A percentile compares a stretch with the other conserved stretches of the same genome.
phyloP scores from a whole-genome alignment of 2,329 filamentous ascomycete species.

The Dactylellina parvicollis region DNA sequence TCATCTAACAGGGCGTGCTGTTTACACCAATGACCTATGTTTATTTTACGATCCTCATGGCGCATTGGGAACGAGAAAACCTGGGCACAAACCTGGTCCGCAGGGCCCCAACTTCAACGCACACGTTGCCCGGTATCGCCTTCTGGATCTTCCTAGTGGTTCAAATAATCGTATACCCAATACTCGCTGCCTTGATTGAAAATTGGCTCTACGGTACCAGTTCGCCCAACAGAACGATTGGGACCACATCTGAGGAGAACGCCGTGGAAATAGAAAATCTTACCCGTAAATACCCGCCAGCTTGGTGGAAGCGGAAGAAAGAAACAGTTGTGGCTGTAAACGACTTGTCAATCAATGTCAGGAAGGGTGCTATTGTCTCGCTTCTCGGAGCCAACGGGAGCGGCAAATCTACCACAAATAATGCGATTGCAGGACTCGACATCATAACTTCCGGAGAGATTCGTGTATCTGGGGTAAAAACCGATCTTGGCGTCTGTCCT shows the following conservation, averaged over 20 bases:
- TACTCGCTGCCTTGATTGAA: conserved; percentile 80
- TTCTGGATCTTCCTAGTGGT: conserved; percentile 81
- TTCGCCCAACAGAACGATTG: conserved; percentile 62
- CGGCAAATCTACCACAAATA: conserved; percentile 88
- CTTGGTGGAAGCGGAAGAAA: conserved; percentile 63
- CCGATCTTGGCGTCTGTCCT: conserved; percentile 78
- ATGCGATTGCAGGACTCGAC: conserved; percentile 84
- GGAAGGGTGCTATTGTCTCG: conserved; percentile 83
- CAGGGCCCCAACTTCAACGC: conserved; percentile 72
- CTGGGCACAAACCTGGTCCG: conserved; percentile 70
- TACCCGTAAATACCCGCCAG: conserved; percentile 78
- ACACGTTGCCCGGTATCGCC: conserved; percentile 75
- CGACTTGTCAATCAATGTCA: conserved; percentile 74
- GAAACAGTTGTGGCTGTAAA: conserved; percentile 82
- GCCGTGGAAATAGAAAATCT: conserved; percentile 78
- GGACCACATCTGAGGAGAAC: conserved; percentile 59
- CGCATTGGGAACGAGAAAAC: conserved; percentile 76
- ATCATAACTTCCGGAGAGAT: conserved; percentile 80
- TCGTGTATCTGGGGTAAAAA: conserved; percentile 60
- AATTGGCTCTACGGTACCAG: conserved; percentile 75
- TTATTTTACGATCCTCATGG: conserved; percentile 78
- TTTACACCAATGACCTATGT: conserved; percentile 91
- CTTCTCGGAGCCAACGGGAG: conserved; percentile 88
- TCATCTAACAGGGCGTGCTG: conserved; percentile 68
- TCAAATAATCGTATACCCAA: conserved; percentile 80